phyloP scores from a whole-genome alignment of 2,329 filamentous ascomycete genomes.

The Anthostomella pinea region DNA sequence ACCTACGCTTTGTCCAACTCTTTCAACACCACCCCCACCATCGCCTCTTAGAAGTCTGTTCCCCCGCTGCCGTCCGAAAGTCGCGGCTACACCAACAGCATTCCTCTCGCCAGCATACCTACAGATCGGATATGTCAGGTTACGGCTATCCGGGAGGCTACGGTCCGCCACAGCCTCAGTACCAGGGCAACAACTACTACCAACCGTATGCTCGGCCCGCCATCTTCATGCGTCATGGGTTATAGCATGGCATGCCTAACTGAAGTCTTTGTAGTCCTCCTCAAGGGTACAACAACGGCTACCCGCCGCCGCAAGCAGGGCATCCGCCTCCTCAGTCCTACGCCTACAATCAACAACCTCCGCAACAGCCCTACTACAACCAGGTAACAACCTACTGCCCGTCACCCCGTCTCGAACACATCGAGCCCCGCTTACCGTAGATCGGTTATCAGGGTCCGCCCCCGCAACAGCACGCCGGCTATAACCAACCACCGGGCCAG shows the following conservation, averaged over 20 bases:
- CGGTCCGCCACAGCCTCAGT: constrained; percentile 32
- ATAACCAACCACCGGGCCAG: constrained; percentile 39
- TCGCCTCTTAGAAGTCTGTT: constrained; percentile 4
- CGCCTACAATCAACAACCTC: constrained; percentile 45
- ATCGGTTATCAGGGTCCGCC: constrained; percentile 34
- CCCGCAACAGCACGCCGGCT: constrained; percentile 41
- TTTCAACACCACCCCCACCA: constrained; percentile 11
- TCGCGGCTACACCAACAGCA: constrained; percentile 3
- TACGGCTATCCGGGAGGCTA: constrained; percentile 34
- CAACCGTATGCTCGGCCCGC: constrained; percentile 24
- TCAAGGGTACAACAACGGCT: constrained; percentile 48
- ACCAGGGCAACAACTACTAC: constrained; percentile 30
- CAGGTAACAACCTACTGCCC: constrained; percentile 29
- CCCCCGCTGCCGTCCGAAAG: constrained; percentile 2
- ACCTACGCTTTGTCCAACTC: constrained; percentile 14
- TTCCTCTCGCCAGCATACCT: constrained; percentile 6
- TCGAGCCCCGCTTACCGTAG: constrained; percentile 19
- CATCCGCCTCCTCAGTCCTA: constrained; percentile 38
- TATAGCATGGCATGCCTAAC: constrained; percentile 6
- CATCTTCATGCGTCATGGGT: constrained; percentile 3
- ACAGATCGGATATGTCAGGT: constrained; percentile 28
- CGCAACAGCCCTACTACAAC: constrained; percentile 47
- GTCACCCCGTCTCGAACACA: constrained; percentile 4
- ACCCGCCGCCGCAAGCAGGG: constrained; percentile 32
- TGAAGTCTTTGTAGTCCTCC: constrained; percentile 35